phyloP scores from a whole-genome alignment of 1,284 basidiomycete species.

The Ceratobasidium sp. region DNA sequence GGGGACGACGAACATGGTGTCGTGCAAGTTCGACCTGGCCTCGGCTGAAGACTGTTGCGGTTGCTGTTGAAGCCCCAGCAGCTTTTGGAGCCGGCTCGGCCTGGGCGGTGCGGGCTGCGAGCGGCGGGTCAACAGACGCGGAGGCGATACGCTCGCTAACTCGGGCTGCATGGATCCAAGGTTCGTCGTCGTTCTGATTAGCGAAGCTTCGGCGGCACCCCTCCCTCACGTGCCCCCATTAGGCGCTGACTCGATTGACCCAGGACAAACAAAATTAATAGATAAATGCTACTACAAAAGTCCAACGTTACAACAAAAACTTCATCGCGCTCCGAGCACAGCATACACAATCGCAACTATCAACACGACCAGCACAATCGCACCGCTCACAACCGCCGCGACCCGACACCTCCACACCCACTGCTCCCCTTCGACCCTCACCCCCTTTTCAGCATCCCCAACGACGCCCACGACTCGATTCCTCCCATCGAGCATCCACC shows the following conservation, averaged over 20 bases:
- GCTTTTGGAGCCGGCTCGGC: slow-evolving; percentile 8
- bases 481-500: slow-evolving; percentile 34
- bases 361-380: slow-evolving; percentile 10
- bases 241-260: not conserved
- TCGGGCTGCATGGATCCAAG: slow-evolving; percentile 31
- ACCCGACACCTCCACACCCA: slow-evolving; percentile 38
- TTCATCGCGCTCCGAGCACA: slow-evolving; percentile 31
- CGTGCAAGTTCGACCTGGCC: slow-evolving; percentile 28
- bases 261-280: slow-evolving; percentile 4
- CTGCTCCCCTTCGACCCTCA: slow-evolving; percentile 7
- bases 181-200: slow-evolving; percentile 23
- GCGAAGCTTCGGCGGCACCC: not conserved
- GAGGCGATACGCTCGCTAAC: slow-evolving; percentile 27
- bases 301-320: not conserved
- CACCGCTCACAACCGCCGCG: slow-evolving; percentile 33
- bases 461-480: slow-evolving; percentile 8
- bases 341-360: slow-evolving; percentile 36
- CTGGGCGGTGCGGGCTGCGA: slow-evolving; percentile 16
- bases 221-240: slow-evolving; percentile 22
- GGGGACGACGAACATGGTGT: slow-evolving; percentile 38
- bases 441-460: slow-evolving; percentile 9
- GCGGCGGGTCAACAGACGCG: slow-evolving; percentile 26
- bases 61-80: slow-evolving; percentile 20
- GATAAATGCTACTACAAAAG: slow-evolving; percentile 1
- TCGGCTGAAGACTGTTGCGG: not conserved